phyloP scores from a whole-genome alignment of 768 basidiomycete genomes.

The Trametes meyenii region DNA sequence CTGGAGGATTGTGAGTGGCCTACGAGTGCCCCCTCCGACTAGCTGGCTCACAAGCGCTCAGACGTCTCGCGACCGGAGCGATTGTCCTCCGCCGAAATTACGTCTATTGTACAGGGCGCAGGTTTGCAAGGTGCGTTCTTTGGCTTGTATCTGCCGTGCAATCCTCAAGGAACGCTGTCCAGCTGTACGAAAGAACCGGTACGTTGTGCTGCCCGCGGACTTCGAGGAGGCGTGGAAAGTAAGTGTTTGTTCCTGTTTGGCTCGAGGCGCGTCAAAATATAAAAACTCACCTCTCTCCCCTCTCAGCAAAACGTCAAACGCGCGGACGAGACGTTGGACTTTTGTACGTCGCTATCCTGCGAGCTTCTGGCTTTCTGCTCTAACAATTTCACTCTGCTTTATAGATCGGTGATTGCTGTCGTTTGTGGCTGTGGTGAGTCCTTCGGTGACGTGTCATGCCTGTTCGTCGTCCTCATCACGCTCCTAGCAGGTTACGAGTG shows the following conservation, averaged over 20 bases:
- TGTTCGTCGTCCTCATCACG: slow-evolving; percentile 15
- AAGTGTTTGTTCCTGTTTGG: slow-evolving; percentile 61
- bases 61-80: slow-evolving; percentile 97
- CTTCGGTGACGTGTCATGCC: slow-evolving; percentile 29
- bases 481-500: slow-evolving; percentile 31
- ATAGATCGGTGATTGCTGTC: slow-evolving; percentile 44
- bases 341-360: slow-evolving; percentile 59
- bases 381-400: slow-evolving; percentile 5
- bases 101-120: slow-evolving; percentile 94
- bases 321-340: slow-evolving; percentile 94
- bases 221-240: slow-evolving; percentile 99
- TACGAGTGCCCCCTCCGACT: not conserved
- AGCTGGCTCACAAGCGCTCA: slow-evolving; percentile 37
- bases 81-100: slow-evolving; percentile 93
- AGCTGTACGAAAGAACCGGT: slow-evolving; percentile 98
- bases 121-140: slow-evolving; percentile 80
- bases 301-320: slow-evolving; percentile 94
- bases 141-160: not conserved
- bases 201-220: slow-evolving; percentile 94
- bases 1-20: slow-evolving; percentile 87
- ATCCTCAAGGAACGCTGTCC: not conserved
- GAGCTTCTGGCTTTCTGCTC: not conserved
- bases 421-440: slow-evolving; percentile 39
- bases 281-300: slow-evolving; percentile 39
- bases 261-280: slow-evolving; percentile 27